Conservation (phyloP, 179 eudicot species). For the Carnegiea gigantea region DNA sequence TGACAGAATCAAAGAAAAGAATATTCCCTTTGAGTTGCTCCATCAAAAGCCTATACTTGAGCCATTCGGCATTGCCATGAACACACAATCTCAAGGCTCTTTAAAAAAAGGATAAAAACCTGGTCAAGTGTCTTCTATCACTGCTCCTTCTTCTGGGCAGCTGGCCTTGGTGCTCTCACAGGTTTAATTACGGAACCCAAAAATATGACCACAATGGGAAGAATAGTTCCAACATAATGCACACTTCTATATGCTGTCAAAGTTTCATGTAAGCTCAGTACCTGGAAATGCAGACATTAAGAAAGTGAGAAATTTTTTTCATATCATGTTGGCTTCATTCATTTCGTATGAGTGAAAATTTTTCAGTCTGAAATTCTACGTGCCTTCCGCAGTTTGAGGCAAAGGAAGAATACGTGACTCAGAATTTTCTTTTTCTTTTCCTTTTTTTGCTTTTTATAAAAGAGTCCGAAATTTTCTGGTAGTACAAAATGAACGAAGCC, state of each 20-base stretch:
- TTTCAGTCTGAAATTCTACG: too few species aligned
- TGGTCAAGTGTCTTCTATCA: conserved; percentile 10
- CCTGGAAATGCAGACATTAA: conserved; percentile 36
- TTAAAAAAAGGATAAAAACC: background rate
- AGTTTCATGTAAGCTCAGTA: conserved; percentile 79
- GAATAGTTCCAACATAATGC: conserved; percentile 62
- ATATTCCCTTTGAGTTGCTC: conserved; percentile 12
- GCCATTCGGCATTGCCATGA: conserved; percentile 8
- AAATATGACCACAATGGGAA: conserved; percentile 54
- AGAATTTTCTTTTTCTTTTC: too few species aligned
- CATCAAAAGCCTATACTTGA: conserved; percentile 6
- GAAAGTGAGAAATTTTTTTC: background rate
- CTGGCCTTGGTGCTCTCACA: conserved; percentile 60
- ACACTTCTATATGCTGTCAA: conserved; percentile 68
- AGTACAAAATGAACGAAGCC: background rate
- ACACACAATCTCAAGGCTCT: background rate
- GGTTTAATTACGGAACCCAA: conserved; percentile 62
- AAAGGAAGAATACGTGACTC: too few species aligned
- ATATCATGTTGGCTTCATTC: too few species aligned
- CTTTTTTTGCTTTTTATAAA: too few species aligned
- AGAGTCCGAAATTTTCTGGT: background rate
- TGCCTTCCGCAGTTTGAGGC: too few species aligned
- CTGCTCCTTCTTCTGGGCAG: conserved; percentile 55
- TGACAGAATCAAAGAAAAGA: background rate
- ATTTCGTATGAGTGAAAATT: too few species aligned